Conservation (phyloP, 306 rosid genomes). For the Alnus rubra region DNA sequence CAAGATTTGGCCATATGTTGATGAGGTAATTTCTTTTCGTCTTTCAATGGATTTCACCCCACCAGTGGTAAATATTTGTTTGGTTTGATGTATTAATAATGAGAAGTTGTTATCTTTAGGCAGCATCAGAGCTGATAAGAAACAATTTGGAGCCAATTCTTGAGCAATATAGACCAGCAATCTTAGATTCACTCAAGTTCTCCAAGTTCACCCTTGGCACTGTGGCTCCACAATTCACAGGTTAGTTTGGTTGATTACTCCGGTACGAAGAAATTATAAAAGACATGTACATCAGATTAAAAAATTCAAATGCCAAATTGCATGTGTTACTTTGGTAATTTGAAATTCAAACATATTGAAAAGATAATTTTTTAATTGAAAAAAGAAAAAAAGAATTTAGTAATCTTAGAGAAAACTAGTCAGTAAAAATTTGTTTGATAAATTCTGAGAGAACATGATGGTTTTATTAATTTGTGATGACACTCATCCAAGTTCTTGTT, state of each 20-base stretch:
- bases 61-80: not conserved
- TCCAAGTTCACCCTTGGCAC: conserved; percentile 86
- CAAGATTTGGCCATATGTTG: conserved; percentile 78
- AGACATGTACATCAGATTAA: not conserved
- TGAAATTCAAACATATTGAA: not conserved
- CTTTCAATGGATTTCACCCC: not conserved
- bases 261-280: not conserved
- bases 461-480: conserved; percentile 13
- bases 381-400: not conserved
- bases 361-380: not conserved
- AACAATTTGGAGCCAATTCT: conserved; percentile 73
- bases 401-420: not conserved
- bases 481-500: conserved; percentile 27
- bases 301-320: not conserved
- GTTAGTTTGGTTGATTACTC: conserved; percentile 34
- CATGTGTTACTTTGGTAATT: not conserved
- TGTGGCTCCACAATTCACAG: conserved; percentile 92
- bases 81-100: not conserved
- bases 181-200: conserved; percentile 74
- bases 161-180: conserved; percentile 67
- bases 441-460: conserved; percentile 16
- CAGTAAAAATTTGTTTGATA: not conserved
- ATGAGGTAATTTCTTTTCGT: conserved; percentile 52
- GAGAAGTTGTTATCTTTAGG: conserved; percentile 38
- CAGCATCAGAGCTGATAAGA: conserved; percentile 79